phyloP scores from a whole-genome alignment of 805 yeast genomes.

The Schwanniomyces polymorphus region DNA sequence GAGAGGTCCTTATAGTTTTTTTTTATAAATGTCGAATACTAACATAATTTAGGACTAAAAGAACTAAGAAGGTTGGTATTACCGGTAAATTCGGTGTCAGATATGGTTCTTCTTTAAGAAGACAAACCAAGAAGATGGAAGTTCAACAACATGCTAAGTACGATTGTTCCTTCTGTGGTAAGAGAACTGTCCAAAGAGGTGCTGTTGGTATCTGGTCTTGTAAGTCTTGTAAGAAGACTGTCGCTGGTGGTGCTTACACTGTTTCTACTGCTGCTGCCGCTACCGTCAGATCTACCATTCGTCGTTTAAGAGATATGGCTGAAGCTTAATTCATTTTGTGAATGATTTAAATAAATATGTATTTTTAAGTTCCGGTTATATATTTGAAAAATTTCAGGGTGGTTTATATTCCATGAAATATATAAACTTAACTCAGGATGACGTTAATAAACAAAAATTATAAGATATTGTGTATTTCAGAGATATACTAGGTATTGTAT shows the following conservation, averaged over 20 bases:
- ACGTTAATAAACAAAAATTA: slow-evolving; percentile 6
- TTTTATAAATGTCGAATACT: slow-evolving; percentile 26
- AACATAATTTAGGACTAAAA: slow-evolving; percentile 83
- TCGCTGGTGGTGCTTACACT: slow-evolving; percentile 99
- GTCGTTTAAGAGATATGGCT: slow-evolving; percentile 99
- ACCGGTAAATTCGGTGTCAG: slow-evolving; percentile 99
- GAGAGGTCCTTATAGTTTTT: background rate
- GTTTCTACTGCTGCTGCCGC: slow-evolving; percentile 99
- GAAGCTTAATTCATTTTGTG: slow-evolving; percentile 74
- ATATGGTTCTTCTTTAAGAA: slow-evolving; percentile 99
- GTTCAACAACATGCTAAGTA: slow-evolving; percentile 98
- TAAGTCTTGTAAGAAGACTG: slow-evolving; percentile 90
- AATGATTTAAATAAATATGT: slow-evolving; percentile 13
- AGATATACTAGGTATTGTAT: background rate
- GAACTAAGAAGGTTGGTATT: slow-evolving; percentile 99
- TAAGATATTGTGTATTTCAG: background rate
- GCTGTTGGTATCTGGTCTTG: slow-evolving; percentile 99
- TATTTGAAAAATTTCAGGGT: slow-evolving; percentile 4
- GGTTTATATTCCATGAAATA: slow-evolving; percentile 4
- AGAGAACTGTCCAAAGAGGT: slow-evolving; percentile 95
- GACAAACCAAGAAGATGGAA: slow-evolving; percentile 99
- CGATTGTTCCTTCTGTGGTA: slow-evolving; percentile 99
- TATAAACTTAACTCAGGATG: slow-evolving; percentile 5
- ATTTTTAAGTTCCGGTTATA: slow-evolving; percentile 18
- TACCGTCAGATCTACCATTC: slow-evolving; percentile 99